Evolutionary conservation across 2,329 filamentous ascomycete species (phyloP).

Genomic region (Arachnomyces sp.): DNA sequence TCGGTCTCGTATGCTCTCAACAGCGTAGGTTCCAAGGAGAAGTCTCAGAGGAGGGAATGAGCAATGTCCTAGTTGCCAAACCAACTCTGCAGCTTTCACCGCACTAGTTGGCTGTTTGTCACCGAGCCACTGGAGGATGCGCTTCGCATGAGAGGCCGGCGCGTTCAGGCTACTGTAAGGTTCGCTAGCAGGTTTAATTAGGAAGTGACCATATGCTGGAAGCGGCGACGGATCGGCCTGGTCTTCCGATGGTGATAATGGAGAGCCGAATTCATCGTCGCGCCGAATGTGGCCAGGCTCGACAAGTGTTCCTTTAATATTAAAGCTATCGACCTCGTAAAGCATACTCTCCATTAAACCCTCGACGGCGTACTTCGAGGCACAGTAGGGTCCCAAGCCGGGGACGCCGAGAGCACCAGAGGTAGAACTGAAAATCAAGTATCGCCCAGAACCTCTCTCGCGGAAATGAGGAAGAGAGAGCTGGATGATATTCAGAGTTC

Average conservation of each 20-base stretch:
- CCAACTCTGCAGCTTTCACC: slow-evolving; percentile 83
- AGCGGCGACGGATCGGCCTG: slow-evolving; percentile 44
- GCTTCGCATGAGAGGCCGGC: slow-evolving; percentile 78
- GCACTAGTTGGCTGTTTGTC: slow-evolving; percentile 89
- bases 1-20: slow-evolving; percentile 89
- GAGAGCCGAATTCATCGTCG: slow-evolving; percentile 53
- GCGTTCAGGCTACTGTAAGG: slow-evolving; percentile 70
- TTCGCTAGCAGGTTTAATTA: slow-evolving; percentile 77
- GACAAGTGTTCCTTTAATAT: slow-evolving; percentile 88
- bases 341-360: slow-evolving; percentile 93
- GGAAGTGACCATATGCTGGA: slow-evolving; percentile 83
- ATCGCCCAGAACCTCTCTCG: slow-evolving; percentile 65
- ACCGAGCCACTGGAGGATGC: slow-evolving; percentile 91
- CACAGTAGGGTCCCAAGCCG: slow-evolving; percentile 87
- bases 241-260: slow-evolving; percentile 22
- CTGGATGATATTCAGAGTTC: slow-evolving; percentile 88
- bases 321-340: slow-evolving; percentile 87
- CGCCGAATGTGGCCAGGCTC: slow-evolving; percentile 82
- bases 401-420: slow-evolving; percentile 89
- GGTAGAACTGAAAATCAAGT: slow-evolving; percentile 91
- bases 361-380: slow-evolving; percentile 94
- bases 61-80: slow-evolving; percentile 93
- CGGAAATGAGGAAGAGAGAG: slow-evolving; percentile 82
- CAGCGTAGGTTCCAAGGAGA: slow-evolving; percentile 85
- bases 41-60: slow-evolving; percentile 83